A percentile compares a stretch with the other conserved stretches of the same genome.
Evolutionary conservation across 2,329 filamentous ascomycete species (phyloP).

Genomic region (Trichoderma atroviride): DNA sequence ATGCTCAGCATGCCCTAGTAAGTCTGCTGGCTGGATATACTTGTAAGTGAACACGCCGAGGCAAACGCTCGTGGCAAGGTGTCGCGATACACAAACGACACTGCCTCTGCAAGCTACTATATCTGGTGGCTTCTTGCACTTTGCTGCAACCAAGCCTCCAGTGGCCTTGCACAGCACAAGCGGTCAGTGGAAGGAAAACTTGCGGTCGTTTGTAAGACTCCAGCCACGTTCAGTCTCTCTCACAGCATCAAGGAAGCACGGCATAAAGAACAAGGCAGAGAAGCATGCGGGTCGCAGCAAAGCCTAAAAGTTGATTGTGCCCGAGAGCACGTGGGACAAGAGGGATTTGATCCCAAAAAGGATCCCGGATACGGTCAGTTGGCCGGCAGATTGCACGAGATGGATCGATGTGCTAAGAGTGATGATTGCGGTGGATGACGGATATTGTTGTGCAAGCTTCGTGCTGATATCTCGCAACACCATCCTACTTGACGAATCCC

Average conservation of each 20-base stretch:
- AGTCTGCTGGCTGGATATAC: background rate
- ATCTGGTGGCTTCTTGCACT: background rate
- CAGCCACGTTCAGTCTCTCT: constrained; percentile 16
- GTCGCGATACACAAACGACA: constrained; percentile 16
- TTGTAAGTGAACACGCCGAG: background rate
- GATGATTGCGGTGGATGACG: background rate
- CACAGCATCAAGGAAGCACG: background rate
- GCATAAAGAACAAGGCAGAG: background rate
- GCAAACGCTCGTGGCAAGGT: background rate
- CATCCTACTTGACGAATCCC: background rate
- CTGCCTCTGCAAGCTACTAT: background rate
- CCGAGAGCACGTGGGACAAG: constrained; percentile 2
- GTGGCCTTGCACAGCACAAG: constrained; percentile 12
- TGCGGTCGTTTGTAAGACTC: background rate
- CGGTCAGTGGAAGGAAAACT: constrained; percentile 3
- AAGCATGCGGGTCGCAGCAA: background rate
- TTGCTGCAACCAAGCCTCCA: background rate
- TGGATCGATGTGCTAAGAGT: background rate
- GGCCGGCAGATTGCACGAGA: constrained; percentile 17
- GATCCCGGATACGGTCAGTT: constrained; percentile 1
- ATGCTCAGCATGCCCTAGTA: background rate
- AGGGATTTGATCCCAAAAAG: background rate
- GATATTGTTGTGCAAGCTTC: background rate
- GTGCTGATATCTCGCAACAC: background rate
- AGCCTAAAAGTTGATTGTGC: background rate